A percentile compares a stretch with the other conserved stretches of the same genome.
Evolutionary conservation across 345 rosid genomes (phyloP).

Genomic region (Erodium maritimum): DNA sequence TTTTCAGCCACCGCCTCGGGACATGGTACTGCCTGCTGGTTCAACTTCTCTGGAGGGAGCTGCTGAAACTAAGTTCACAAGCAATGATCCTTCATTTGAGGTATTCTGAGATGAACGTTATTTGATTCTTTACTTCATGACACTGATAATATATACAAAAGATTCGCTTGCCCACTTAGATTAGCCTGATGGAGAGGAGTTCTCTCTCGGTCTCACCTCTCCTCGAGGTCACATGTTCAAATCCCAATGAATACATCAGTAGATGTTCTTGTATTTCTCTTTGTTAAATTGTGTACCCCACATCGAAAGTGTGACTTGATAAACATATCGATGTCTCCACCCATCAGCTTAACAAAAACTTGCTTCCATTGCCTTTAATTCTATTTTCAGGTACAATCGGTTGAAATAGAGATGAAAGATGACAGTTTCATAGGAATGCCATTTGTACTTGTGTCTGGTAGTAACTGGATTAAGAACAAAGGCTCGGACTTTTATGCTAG

Average conservation of each 20-base stretch:
- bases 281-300: too few species aligned
- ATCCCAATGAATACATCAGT: too few species aligned
- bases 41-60: conserved; percentile 48
- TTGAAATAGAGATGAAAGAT: conserved; percentile 67
- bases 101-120: conserved; percentile 22
- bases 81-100: conserved; percentile 41
- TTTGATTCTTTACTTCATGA: conserved; percentile 1
- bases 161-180: too few species aligned
- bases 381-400: conserved; percentile 55
- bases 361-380: too few species aligned
- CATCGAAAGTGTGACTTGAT: too few species aligned
- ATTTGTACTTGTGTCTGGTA: conserved; percentile 65
- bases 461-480: conserved; percentile 72
- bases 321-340: too few species aligned
- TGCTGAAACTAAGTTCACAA: conserved; percentile 47
- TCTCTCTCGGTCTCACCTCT: too few species aligned
- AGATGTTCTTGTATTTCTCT: too few species aligned
- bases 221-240: too few species aligned
- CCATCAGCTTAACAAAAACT: too few species aligned
- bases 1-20: conserved; percentile 65
- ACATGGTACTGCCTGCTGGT: conserved; percentile 57
- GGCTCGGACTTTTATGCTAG: conserved; percentile 71
- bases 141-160: background rate
- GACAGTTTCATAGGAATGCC: conserved; percentile 74
- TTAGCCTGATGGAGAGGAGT: too few species aligned